These are phyloP conservation scores for Cochlearia excelsa DNA, from an alignment of 345 rosid species.

Conservation along the genomic window DNA sequence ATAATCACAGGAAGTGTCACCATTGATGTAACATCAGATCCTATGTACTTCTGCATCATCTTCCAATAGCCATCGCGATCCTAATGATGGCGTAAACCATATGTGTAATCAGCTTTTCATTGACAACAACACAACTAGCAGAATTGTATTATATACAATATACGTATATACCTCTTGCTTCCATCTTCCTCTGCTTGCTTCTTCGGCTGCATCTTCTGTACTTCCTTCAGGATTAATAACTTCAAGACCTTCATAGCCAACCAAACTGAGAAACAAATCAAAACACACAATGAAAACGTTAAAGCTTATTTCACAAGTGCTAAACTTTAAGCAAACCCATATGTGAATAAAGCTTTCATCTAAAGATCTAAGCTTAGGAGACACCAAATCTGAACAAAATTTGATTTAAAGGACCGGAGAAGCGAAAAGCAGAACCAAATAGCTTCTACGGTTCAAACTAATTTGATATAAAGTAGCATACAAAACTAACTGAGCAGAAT, in stretches of 20 bases:
- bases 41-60: conserved; percentile 96
- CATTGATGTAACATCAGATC: conserved; percentile 93
- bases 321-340: conserved; percentile 14
- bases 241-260: conserved; percentile 90
- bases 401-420: background rate
- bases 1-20: conserved; percentile 95
- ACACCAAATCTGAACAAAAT: background rate
- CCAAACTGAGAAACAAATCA: conserved; percentile 43
- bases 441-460: conserved; percentile 4
- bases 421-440: background rate
- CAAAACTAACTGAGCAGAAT: too few relatives aligned
- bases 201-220: conserved; percentile 91
- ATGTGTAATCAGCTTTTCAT: background rate
- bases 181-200: conserved; percentile 96
- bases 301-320: conserved; percentile 6
- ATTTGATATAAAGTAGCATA: background rate
- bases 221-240: conserved; percentile 97
- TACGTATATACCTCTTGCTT: conserved; percentile 59
- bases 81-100: conserved; percentile 38
- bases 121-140: too few relatives aligned
- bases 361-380: conserved; percentile 2
- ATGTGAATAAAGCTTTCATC: conserved; percentile 7
- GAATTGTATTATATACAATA: too few relatives aligned
- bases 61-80: conserved; percentile 94
- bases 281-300: background rate